Base-by-base conservation (phyloP, 345 rosid species). In the Citrus medica region DNA sequence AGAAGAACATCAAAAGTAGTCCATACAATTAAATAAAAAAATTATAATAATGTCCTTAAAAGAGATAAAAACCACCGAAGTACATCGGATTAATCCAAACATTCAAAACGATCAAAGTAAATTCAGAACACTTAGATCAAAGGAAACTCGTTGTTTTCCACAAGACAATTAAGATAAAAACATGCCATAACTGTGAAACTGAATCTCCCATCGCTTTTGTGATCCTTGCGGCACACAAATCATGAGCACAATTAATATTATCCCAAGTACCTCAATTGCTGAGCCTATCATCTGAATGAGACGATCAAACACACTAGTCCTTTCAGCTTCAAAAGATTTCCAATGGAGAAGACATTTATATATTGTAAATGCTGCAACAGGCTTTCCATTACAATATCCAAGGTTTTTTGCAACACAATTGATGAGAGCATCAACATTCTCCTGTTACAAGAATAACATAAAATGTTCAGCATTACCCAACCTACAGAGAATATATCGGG, bases 211-310 rank as follows among this genome's bases (percentile, higher is more conserved):
- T 55, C 19, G 56, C n/a, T 16, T 33, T 66, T 32, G 24, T 53
- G 7, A 40, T 35, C 42, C 12, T 66, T 28, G 40, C 7, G 51
- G 28, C 53, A n/a, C 63, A 35, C 63, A 76, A 60, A 66, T 24
- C 76, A 67, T 32, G 24, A 40, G 25, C 2, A 74, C 30, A 58
- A 70, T 76, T 62, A 73, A 77, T 53, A 62, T 62, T 59, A 72
- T 71, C 51, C 72, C 61, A 40, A 77, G 78, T 86, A 96, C 99
- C 98, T 96, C 98, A 77, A 96, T 92, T 21, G 93, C 98, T 76
- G 95, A 91, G 89, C 99, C 99, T 76, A 96, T 96, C 98, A 93
- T 90, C 87, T 96, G 98, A 87, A 96, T 90, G 33, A 96, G 98
- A 76, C 95, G 93, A 84, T 96, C 98, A 87, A 96, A 96, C 51